Conservation (phyloP, 1,139 yeast species). For the Yamadazyma blattariae region DNA sequence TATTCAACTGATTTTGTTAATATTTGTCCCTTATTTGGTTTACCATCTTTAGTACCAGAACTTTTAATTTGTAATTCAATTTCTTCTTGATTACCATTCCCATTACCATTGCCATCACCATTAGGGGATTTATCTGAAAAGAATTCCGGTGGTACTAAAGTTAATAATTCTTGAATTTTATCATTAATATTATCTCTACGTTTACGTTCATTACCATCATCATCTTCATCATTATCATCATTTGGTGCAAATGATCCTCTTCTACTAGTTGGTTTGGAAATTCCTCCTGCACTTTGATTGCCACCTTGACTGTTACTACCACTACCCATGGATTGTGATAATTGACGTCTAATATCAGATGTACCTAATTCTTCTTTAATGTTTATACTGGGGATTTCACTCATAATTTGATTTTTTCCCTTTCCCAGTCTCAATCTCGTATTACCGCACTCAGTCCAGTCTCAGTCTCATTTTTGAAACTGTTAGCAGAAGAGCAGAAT, state of each 20-base stretch:
- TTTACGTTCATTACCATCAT: constrained; percentile 54
- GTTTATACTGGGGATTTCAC: constrained; percentile 23
- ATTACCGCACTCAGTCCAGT: too few relatives aligned
- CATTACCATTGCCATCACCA: constrained; percentile 1
- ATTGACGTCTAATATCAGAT: constrained; percentile 37
- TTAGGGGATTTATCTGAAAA: constrained; percentile 20
- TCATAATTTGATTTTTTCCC: not conserved
- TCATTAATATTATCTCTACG: constrained; percentile 89
- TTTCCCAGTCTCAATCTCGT: constrained; percentile 1
- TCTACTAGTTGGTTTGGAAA: constrained; percentile 41
- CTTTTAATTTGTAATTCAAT: constrained; percentile 41
- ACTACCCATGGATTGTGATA: constrained; percentile 35
- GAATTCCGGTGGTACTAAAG: constrained; percentile 64
- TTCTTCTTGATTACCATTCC: constrained; percentile 14
- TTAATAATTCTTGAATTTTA: constrained; percentile 76
- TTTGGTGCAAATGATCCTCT: constrained; percentile 32
- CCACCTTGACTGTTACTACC: too few relatives aligned
- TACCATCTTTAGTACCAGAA: constrained; percentile 79
- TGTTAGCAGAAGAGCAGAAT: too few relatives aligned
- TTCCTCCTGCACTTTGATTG: too few relatives aligned
- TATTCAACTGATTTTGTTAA: constrained; percentile 83
- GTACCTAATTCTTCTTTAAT: constrained; percentile 16
- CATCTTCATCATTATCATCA: constrained; percentile 35
- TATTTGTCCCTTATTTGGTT: constrained; percentile 91
- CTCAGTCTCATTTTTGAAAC: too few relatives aligned